These are phyloP conservation scores for Gonapodya prolifera DNA, from an alignment of 192 early-diverging fungal genomes.

Conservation along the genomic window DNA sequence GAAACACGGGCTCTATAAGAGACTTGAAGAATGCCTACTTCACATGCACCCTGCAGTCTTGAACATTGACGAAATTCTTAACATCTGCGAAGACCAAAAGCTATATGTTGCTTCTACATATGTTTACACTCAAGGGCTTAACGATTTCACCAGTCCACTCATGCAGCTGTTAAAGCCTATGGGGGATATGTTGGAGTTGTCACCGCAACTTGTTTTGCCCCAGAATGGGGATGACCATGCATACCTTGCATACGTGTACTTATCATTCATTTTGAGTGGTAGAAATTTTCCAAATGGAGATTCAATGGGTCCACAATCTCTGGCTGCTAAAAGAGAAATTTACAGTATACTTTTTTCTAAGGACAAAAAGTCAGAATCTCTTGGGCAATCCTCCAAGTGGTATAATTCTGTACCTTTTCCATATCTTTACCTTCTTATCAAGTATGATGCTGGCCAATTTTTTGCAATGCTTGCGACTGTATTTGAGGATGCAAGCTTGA, in stretches of 20 bases:
- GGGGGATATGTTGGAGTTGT: not conserved
- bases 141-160: not conserved
- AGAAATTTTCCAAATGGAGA: not conserved
- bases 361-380: not conserved
- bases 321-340: not conserved
- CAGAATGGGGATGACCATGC: not conserved
- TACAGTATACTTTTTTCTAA: not conserved
- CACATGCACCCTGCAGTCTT: not conserved
- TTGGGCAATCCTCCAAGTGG: not conserved
- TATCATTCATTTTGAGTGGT: not conserved
- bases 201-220: not conserved
- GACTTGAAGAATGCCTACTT: not conserved
- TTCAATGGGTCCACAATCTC: not conserved
- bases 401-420: not conserved
- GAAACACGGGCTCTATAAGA: not conserved
- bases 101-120: not conserved
- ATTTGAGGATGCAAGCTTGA: not conserved
- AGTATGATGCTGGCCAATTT: not conserved
- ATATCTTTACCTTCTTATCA: not conserved
- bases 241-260: not conserved
- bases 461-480: not conserved
- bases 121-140: not conserved
- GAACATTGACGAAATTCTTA: not conserved
- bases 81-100: not conserved
- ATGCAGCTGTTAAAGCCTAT: not conserved